Evolutionary conservation across 257 asterid species (phyloP), one percentile per base, ranked within the genome.

Genomic region (Asclepias syriaca): DNA sequence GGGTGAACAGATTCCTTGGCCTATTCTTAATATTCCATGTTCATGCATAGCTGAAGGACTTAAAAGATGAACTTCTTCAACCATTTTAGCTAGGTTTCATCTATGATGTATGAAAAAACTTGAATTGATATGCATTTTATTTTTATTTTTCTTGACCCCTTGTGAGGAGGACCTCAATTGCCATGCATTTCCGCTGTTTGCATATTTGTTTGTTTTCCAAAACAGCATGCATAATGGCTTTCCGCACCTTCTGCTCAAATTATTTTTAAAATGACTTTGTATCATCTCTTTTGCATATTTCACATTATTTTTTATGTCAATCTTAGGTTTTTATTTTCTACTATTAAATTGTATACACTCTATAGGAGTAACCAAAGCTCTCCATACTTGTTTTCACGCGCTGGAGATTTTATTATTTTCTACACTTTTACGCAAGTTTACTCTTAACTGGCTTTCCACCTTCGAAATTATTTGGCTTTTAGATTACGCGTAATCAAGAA

Each of bases 401-500:
- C 16, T 34, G 8, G 22, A 54, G 22, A 19, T 68, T 68, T 5
- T 46, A 18, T 68, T 69, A 24, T 8, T 53, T 68, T 32, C 57
- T 48, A 5, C 51, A n/a, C 3, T 53, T 61, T 46, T 51, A 18
- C 51, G 57, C 8, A 12, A 53, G 15, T 49, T 49, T 49, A 34
- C 39, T 13, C 66, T 34, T 22, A 18, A 32, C 45, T 15, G 48
- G 24, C 12, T 54, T 43, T 69, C 65, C 39, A 2, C 18, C 51
- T 54, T 69, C 29, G 14, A 63, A 48, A 27, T 45, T 24, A 8
- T 45, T 58, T 46, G 40, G 50, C 6, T 63, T 63, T 24, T 85
- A 93, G 97, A 87, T 74, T 61, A 83, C 84, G 37, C 50, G 71
- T 79, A 85, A 75, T 83, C 89, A 86, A 68, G 96, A 82, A 82